These are phyloP conservation scores for Coemansia furcata DNA, from an alignment of 192 early-diverging fungal species.

Conservation along the genomic window DNA sequence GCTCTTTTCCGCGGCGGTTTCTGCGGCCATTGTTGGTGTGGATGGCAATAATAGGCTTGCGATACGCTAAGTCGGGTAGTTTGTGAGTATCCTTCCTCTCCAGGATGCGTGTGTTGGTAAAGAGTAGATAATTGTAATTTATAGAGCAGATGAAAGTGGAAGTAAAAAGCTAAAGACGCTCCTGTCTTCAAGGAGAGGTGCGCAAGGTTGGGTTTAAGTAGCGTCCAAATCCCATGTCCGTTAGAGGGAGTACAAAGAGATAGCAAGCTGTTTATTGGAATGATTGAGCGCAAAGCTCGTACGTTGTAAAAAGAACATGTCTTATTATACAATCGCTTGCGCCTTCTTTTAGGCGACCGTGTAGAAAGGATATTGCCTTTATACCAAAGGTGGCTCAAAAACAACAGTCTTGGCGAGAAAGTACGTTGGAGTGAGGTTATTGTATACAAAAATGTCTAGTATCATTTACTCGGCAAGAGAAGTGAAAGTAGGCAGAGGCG, in stretches of 20 bases:
- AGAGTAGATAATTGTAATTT: not conserved
- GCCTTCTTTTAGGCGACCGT: not conserved
- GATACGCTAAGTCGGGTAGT: not conserved
- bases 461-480: constrained; percentile 30
- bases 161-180: not conserved
- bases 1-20: not conserved
- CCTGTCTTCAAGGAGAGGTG: not conserved
- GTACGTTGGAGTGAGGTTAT: too few relatives aligned
- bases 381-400: too few relatives aligned
- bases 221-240: not conserved
- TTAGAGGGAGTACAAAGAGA: not conserved
- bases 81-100: not conserved
- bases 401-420: too few relatives aligned
- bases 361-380: not conserved
- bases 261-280: not conserved
- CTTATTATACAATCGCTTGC: not conserved
- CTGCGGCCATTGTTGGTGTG: not conserved
- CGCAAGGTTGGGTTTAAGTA: not conserved
- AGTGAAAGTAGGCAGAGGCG: constrained; percentile 39
- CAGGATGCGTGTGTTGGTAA: not conserved
- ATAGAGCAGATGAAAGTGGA: not conserved
- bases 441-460: not conserved
- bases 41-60: not conserved
- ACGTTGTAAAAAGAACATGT: not conserved
- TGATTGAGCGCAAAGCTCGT: not conserved